Percentiles rank a stretch among this genome's conserved stretches.
Evolutionary conservation across 164 flowering plant genomes (phyloP).

Genomic region (Chloranthus sessilifolius): DNA sequence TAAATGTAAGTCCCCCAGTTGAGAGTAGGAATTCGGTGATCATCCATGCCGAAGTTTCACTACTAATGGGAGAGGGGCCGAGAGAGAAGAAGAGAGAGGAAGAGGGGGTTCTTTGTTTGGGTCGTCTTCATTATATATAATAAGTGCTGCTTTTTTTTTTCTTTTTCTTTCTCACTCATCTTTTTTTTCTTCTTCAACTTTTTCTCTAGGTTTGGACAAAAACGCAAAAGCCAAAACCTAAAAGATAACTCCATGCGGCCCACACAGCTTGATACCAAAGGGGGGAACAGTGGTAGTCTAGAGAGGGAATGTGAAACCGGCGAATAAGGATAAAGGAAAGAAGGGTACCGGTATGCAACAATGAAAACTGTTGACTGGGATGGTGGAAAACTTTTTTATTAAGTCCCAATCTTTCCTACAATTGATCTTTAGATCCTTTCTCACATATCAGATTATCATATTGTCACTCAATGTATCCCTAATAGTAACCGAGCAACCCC

Average conservation of each 20-base stretch:
- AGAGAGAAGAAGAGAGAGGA: background rate
- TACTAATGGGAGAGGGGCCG: background rate
- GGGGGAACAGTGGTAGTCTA: no score
- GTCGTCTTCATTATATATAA: slow-evolving; percentile 10
- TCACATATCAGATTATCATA: no score
- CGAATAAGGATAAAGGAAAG: background rate
- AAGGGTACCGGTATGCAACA: no score
- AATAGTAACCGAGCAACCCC: no score
- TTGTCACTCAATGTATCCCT: no score
- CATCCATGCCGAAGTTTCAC: slow-evolving; percentile 36
- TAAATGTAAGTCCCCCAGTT: slow-evolving; percentile 46
- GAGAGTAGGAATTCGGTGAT: slow-evolving; percentile 37
- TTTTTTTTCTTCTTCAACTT: slow-evolving; percentile 6
- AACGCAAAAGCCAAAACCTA: slow-evolving; percentile 9
- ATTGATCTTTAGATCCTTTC: no score
- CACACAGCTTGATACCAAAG: no score
- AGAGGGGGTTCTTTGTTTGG: background rate
- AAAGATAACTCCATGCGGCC: slow-evolving; percentile 3
- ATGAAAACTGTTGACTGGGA: no score
- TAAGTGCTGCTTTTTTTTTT: slow-evolving; percentile 5
- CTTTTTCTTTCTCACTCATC: slow-evolving; percentile 2
- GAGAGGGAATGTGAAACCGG: slow-evolving; percentile 1
- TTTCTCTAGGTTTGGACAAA: slow-evolving; percentile 5
- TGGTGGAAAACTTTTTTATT: no score
- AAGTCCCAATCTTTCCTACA: no score